Conservation (phyloP, 257 asterid species). For the Primulina tabacum region DNA sequence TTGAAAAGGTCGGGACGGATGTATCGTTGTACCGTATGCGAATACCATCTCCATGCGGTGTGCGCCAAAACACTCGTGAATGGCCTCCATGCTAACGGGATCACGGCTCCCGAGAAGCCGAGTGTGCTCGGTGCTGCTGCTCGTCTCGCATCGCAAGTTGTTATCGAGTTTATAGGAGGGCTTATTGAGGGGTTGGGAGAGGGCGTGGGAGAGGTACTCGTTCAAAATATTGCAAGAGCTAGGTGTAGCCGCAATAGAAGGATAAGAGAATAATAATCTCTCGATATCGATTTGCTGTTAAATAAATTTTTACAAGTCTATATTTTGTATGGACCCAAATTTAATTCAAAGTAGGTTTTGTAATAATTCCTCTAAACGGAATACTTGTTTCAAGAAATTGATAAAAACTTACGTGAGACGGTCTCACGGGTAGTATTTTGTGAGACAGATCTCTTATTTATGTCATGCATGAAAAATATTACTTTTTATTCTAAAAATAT, state of each 20-base stretch:
- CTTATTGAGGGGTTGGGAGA: constrained; percentile 76
- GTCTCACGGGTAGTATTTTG: too few relatives aligned
- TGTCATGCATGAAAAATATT: too few relatives aligned
- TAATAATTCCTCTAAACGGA: background rate
- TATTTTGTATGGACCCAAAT: too few relatives aligned
- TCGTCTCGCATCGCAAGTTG: constrained; percentile 68
- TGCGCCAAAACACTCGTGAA: constrained; percentile 67
- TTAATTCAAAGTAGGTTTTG: too few relatives aligned
- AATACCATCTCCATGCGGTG: constrained; percentile 65
- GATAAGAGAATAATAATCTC: background rate
- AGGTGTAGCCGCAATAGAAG: constrained; percentile 38
- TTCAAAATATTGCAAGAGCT: constrained; percentile 49
- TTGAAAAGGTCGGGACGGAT: constrained; percentile 48
- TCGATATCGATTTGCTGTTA: background rate
- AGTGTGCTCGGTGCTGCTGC: constrained; percentile 61
- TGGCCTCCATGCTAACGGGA: constrained; percentile 62
- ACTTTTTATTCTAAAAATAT: too few relatives aligned
- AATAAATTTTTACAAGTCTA: too few relatives aligned
- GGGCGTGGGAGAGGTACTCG: constrained; percentile 65
- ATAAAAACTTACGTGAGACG: too few relatives aligned
- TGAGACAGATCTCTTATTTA: too few relatives aligned
- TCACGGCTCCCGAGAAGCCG: constrained; percentile 57
- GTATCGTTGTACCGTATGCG: constrained; percentile 64
- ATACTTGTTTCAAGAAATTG: background rate
- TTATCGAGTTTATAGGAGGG: constrained; percentile 66